Base-by-base conservation (phyloP, 768 basidiomycete species). In the Lactarius hengduanensis region DNA sequence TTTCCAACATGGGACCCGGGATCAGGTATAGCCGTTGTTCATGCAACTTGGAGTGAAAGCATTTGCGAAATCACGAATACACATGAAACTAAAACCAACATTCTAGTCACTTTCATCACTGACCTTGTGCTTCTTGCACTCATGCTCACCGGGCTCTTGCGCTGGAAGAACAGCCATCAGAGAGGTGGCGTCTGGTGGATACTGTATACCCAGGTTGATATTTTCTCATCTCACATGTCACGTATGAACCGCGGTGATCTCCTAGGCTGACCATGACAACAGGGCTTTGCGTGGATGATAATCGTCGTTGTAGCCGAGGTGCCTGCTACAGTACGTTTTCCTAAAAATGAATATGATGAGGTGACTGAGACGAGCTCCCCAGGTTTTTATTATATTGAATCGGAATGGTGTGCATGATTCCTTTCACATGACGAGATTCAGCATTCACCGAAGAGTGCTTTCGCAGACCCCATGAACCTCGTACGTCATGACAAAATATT, bases 71-170 rank as follows among this genome's bases (percentile, higher is more conserved):
- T 65, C n/a, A 9, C 10, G 2, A 9, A 56, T 40, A 30, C 34
- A 2, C 5, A 30, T 41, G 28, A 61, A 13, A 61, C 40, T 32
- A 61, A 34, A 43, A 30, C 22, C 13, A 60, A 30, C 55, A n/a
- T 57, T 41, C 6, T 45, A 16, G n/a, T 22, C 32, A 36, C 41
- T 26, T 61, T 65, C 16, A n/a, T 38, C 10, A 36, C 64, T 11
- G 64, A 65, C 34, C 0, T 61, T 6, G 30, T 57, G 4, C 54
- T 61, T 26, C 59, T 65, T 7, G 6, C 18, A 6, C 59, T 65
- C 22, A 61, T 61, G 64, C 32, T 65, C 13, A 26, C 20, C 9
- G 64, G 64, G 9, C 30, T 65, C 22, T 47, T 56, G 16, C 64
- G 64, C 22, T 61, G 64, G 64, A 36, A 47, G 26, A 26, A 30